Conservation (phyloP, 2,329 filamentous ascomycete species). For the Colletotrichum chlorophyti region DNA sequence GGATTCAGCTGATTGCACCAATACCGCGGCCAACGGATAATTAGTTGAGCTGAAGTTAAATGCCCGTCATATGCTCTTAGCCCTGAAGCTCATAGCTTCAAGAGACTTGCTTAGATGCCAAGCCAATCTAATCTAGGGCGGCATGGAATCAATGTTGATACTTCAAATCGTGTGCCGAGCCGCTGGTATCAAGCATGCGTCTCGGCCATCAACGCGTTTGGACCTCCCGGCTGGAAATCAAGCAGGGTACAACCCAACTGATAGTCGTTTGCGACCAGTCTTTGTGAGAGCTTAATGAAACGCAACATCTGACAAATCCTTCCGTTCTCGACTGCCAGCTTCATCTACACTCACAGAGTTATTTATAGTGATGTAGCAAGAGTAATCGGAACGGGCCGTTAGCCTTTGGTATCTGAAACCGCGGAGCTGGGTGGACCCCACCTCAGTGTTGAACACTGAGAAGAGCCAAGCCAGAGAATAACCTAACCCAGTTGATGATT, state of each 20-base stretch:
- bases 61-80: not conserved
- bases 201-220: not conserved
- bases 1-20: too few species aligned
- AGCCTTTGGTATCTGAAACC: constrained; percentile 15
- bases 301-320: not conserved
- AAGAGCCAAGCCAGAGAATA: constrained; percentile 5
- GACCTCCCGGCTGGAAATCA: not conserved
- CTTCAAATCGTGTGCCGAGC: not conserved
- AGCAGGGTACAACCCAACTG: not conserved
- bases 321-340: not conserved
- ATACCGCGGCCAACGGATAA: too few species aligned
- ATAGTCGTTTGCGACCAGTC: too few species aligned
- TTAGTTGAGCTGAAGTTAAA: too few species aligned
- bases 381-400: constrained; percentile 25
- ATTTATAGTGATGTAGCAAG: not conserved
- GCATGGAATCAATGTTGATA: not conserved
- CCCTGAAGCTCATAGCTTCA: not conserved
- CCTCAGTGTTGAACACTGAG: not conserved
- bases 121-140: not conserved
- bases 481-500: not conserved
- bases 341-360: not conserved
- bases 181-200: not conserved
- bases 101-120: not conserved
- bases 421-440: not conserved
- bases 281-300: not conserved